These are phyloP conservation scores for Scopulariopsis brevicaulis DNA, from an alignment of 2,329 filamentous ascomycete genomes.

Conservation along the genomic window DNA sequence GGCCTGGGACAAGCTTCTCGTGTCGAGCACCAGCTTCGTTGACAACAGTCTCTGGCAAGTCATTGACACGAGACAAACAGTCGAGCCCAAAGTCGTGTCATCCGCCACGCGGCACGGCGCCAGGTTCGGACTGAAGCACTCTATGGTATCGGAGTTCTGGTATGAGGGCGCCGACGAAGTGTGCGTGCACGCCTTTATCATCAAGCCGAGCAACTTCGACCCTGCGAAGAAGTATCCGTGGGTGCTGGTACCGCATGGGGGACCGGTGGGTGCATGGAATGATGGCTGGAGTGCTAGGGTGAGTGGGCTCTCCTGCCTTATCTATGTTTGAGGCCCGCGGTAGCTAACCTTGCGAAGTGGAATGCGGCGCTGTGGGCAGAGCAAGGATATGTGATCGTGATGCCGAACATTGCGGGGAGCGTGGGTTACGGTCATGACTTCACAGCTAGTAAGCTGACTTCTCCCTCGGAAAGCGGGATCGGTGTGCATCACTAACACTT, in stretches of 20 bases:
- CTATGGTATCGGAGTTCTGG: constrained; percentile 28
- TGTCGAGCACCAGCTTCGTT: constrained; percentile 23
- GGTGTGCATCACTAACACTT: constrained; percentile 10
- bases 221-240: constrained; percentile 22
- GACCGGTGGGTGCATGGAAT: constrained; percentile 33
- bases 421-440: constrained; percentile 39
- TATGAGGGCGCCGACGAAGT: constrained; percentile 23
- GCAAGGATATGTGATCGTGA: constrained; percentile 48
- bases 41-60: constrained; percentile 26
- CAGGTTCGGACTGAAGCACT: constrained; percentile 19
- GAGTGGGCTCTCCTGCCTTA: constrained; percentile 8
- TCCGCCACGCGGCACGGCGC: constrained; percentile 11
- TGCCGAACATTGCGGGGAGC: constrained; percentile 47
- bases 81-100: background rate
- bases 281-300: constrained; percentile 37
- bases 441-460: constrained; percentile 13
- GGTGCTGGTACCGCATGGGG: constrained; percentile 24
- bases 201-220: constrained; percentile 25
- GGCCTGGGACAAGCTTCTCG: constrained; percentile 18
- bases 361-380: constrained; percentile 46
- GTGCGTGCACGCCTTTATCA: constrained; percentile 24
- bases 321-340: background rate
- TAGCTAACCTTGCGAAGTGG: constrained; percentile 22
- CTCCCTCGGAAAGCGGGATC: background rate
- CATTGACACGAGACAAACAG: constrained; percentile 8